A percentile compares a stretch with the other conserved stretches of the same genome.
These are phyloP conservation scores for Strobilomyces confusus DNA, from an alignment of 768 basidiomycete genomes.

Conservation along the genomic window DNA sequence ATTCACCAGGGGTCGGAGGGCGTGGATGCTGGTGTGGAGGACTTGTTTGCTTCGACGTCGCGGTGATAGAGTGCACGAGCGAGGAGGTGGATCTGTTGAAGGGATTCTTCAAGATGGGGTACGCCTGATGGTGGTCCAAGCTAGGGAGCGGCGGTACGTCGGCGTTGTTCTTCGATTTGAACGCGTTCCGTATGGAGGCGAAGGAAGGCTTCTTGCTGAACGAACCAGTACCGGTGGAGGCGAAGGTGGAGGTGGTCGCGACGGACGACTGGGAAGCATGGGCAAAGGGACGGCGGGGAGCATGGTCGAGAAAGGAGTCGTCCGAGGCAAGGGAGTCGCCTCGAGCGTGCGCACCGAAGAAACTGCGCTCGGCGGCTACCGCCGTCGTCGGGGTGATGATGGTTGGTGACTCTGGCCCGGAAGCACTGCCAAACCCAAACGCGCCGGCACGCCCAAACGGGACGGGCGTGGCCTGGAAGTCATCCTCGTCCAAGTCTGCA, in stretches of 20 bases:
- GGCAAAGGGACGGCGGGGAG: slow-evolving; percentile 56
- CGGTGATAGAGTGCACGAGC: slow-evolving; percentile 46
- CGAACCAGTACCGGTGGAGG: slow-evolving; percentile 25
- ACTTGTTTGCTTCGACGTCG: slow-evolving; percentile 40
- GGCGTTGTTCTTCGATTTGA: slow-evolving; percentile 62
- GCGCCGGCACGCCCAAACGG: slow-evolving; percentile 64
- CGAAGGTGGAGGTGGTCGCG: slow-evolving; percentile 39
- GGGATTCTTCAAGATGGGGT: slow-evolving; percentile 74
- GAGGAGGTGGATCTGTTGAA: slow-evolving; percentile 83
- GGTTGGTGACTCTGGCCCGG: slow-evolving; percentile 67
- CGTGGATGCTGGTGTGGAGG: slow-evolving; percentile 47
- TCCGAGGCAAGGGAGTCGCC: slow-evolving; percentile 79
- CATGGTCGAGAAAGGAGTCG: slow-evolving; percentile 64
- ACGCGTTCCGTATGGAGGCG: slow-evolving; percentile 82
- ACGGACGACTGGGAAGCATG: slow-evolving; percentile 74
- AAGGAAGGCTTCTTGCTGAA: slow-evolving; percentile 83
- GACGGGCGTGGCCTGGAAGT: slow-evolving; percentile 54
- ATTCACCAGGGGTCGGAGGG: slow-evolving; percentile 56
- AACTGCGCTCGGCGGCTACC: slow-evolving; percentile 49
- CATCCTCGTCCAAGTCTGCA: slow-evolving; percentile 78
- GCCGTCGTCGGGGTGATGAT: slow-evolving; percentile 44
- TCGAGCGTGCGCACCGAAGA: slow-evolving; percentile 59
- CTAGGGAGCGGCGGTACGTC: slow-evolving; percentile 77
- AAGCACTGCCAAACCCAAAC: slow-evolving; percentile 44
- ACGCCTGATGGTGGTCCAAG: slow-evolving; percentile 56